Conservation (phyloP, 306 rosid species). For the Comarum palustre region DNA sequence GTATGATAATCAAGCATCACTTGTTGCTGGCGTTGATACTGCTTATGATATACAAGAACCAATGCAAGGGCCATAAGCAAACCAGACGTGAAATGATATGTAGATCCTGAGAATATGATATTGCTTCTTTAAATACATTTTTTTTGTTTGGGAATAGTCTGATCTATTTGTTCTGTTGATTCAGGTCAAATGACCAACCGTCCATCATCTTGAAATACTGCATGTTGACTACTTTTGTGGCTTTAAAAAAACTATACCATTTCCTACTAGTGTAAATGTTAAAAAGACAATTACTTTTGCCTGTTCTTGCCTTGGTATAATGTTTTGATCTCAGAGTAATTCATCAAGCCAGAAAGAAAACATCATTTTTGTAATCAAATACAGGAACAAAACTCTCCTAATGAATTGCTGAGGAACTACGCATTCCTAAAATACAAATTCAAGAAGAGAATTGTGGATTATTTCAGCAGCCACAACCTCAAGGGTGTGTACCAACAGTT, state of each 20-base stretch:
- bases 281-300: background rate
- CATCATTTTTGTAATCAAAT: background rate
- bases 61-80: background rate
- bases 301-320: background rate
- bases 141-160: background rate
- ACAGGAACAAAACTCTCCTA: background rate
- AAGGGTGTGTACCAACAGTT: background rate
- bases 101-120: background rate
- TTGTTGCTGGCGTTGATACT: slow-evolving; percentile 32
- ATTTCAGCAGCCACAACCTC: slow-evolving; percentile 1
- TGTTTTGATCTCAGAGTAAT: background rate
- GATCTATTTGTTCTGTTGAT: background rate
- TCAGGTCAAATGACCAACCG: background rate
- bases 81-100: background rate
- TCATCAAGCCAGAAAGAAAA: background rate
- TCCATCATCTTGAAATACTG: too few relatives aligned
- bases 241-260: background rate
- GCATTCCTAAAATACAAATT: background rate
- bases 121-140: background rate
- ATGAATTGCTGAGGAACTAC: background rate
- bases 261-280: background rate
- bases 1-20: slow-evolving; percentile 24
- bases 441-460: background rate
- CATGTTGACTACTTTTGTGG: background rate
- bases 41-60: background rate